Evolutionary conservation across 805 yeast genomes (phyloP).

Genomic region (Candida yuanshanica): DNA sequence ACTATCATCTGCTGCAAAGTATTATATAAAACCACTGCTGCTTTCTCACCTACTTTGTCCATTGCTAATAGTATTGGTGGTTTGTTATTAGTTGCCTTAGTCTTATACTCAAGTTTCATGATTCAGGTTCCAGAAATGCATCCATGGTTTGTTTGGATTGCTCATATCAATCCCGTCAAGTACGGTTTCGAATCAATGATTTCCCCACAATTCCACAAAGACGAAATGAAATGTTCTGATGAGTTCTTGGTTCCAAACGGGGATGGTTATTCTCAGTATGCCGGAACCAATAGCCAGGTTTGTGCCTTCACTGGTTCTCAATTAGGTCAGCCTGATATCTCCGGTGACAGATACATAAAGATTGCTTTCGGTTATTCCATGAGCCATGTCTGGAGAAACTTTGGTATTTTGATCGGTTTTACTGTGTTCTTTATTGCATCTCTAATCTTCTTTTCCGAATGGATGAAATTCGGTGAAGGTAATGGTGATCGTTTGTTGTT

Average conservation of each 20-base stretch:
- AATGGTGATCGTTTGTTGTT: constrained; percentile 68
- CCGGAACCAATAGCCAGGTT: constrained; percentile 30
- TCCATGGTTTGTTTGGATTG: constrained; percentile 60
- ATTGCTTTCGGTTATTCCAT: constrained; percentile 39
- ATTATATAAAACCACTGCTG: constrained; percentile 44
- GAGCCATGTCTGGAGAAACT: constrained; percentile 56
- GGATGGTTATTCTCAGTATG: constrained; percentile 34
- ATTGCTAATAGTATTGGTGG: constrained; percentile 53
- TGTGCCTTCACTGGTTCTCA: constrained; percentile 36
- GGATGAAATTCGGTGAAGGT: constrained; percentile 55
- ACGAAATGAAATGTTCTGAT: constrained; percentile 45
- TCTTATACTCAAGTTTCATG: constrained; percentile 48
- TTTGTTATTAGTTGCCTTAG: constrained; percentile 37
- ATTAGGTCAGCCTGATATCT: constrained; percentile 41
- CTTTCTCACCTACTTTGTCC: constrained; percentile 37
- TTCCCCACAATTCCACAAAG: constrained; percentile 49
- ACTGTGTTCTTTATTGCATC: constrained; percentile 46
- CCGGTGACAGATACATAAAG: constrained; percentile 45
- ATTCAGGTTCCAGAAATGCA: constrained; percentile 47
- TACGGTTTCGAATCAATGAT: constrained; percentile 50
- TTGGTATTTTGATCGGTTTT: constrained; percentile 57
- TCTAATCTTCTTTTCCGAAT: constrained; percentile 51
- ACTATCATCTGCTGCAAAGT: constrained; percentile 45
- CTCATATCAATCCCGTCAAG: constrained; percentile 48
- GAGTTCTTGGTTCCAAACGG: constrained; percentile 60